Evolutionary conservation across 2,329 filamentous ascomycete genomes (phyloP).

Genomic region (Gliomastix tumulicola): DNA sequence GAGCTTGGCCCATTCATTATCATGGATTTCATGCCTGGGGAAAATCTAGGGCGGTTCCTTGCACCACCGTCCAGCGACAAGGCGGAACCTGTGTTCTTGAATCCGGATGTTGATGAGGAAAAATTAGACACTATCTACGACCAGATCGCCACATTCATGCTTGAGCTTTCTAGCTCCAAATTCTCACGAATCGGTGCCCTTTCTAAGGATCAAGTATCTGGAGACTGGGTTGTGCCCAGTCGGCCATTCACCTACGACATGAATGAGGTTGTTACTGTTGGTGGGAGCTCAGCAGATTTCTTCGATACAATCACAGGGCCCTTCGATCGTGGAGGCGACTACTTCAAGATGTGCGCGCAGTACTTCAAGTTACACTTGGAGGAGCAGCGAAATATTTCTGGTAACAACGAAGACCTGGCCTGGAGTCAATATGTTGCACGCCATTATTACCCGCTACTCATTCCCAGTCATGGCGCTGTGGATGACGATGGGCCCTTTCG

Average conservation of each 20-base stretch:
- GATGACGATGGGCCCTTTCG: constrained; percentile 24
- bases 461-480: too few relatives aligned
- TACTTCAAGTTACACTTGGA: too few relatives aligned
- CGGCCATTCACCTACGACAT: constrained; percentile 30
- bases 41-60: constrained; percentile 11
- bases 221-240: constrained; percentile 19
- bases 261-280: constrained; percentile 24
- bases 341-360: too few relatives aligned
- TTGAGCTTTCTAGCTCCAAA: constrained; percentile 18
- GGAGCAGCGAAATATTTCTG: too few relatives aligned
- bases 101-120: constrained; percentile 11
- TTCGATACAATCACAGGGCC: constrained; percentile 19
- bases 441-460: too few relatives aligned
- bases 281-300: constrained; percentile 17
- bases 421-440: too few relatives aligned
- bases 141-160: constrained; percentile 14
- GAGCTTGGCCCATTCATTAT: constrained; percentile 23
- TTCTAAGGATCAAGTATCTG: constrained; percentile 11
- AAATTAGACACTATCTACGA: constrained; percentile 12
- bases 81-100: constrained; percentile 10
- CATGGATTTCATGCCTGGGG: constrained; percentile 21
- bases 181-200: constrained; percentile 26
- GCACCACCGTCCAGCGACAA: constrained; percentile 13
- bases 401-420: too few relatives aligned
- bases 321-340: constrained; percentile 21